These are phyloP conservation scores for Prunella vulgaris DNA, from an alignment of 257 asterid species.

Conservation along the genomic window DNA sequence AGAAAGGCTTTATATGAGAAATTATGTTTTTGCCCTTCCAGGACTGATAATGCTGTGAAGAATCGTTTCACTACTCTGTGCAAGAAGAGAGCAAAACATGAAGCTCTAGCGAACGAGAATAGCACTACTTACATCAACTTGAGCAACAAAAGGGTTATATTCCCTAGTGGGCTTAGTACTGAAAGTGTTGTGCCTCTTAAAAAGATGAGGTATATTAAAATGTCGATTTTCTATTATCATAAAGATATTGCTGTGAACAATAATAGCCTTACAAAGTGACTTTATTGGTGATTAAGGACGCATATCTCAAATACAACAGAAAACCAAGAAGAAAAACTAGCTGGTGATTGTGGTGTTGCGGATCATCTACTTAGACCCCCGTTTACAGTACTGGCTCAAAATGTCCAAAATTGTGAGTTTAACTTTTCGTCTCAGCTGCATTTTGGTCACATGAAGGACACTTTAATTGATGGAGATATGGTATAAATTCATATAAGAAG, in stretches of 20 bases:
- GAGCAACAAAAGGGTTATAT: conserved; percentile 80
- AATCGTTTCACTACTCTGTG: conserved; percentile 94
- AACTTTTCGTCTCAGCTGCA: conserved; percentile 32
- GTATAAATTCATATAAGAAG: conserved; percentile 12
- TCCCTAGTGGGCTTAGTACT: conserved; percentile 41
- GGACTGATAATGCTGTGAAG: conserved; percentile 99
- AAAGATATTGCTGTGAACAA: background rate
- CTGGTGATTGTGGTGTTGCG: conserved; percentile 38
- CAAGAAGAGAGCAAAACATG: conserved; percentile 89
- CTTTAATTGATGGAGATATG: conserved; percentile 25
- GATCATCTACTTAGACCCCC: conserved; percentile 61
- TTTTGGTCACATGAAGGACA: conserved; percentile 3
- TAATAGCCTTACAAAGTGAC: conserved; percentile 8
- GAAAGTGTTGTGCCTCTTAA: conserved; percentile 54
- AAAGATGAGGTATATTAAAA: conserved; percentile 58
- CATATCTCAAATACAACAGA: conserved; percentile 31
- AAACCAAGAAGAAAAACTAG: conserved; percentile 36
- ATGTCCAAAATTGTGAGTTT: conserved; percentile 35
- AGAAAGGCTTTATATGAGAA: background rate
- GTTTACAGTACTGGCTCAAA: conserved; percentile 60
- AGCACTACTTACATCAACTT: conserved; percentile 52
- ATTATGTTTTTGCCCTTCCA: conserved; percentile 24
- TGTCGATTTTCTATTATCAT: conserved; percentile 3
- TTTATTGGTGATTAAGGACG: conserved; percentile 39
- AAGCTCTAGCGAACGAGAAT: conserved; percentile 85